Conservation (phyloP, 2,329 filamentous ascomycete genomes). For the Cordyceps javanica region DNA sequence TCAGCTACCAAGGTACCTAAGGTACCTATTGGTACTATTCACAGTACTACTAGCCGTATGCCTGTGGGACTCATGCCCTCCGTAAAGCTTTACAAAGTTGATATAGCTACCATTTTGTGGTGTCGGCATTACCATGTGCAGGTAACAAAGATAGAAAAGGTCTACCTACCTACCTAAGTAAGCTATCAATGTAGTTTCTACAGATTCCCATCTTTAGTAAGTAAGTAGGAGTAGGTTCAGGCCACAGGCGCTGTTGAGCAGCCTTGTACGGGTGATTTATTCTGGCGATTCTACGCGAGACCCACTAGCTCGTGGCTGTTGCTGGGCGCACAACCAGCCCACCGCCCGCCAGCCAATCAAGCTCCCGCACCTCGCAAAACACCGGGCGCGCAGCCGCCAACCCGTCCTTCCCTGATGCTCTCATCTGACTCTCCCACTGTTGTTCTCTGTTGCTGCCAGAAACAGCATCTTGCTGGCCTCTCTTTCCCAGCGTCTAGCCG, state of each 20-base stretch:
- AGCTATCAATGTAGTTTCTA: too few relatives aligned
- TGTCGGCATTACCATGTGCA: too few relatives aligned
- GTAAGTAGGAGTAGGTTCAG: too few relatives aligned
- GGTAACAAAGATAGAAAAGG: too few relatives aligned
- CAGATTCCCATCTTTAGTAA: too few relatives aligned
- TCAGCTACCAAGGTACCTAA: too few relatives aligned
- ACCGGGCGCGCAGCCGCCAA: neutral
- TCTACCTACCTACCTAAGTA: too few relatives aligned
- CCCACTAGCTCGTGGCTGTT: conserved; percentile 7
- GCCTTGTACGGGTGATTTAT: neutral
- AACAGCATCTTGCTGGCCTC: neutral
- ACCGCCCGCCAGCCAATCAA: neutral
- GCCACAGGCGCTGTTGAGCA: neutral
- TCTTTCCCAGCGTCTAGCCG: neutral
- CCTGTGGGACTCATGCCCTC: too few relatives aligned
- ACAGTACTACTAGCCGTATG: too few relatives aligned
- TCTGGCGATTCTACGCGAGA: neutral
- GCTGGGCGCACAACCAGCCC: conserved; percentile 8
- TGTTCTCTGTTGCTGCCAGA: neutral
- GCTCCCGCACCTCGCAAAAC: conserved; percentile 6
- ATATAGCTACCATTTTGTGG: too few relatives aligned
- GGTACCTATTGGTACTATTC: too few relatives aligned
- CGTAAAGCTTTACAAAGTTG: too few relatives aligned
- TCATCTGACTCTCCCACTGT: neutral
- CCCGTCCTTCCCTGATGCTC: conserved; percentile 4